Conservation (phyloP, 164 flowering plant species). For the Pachysandra terminalis region DNA sequence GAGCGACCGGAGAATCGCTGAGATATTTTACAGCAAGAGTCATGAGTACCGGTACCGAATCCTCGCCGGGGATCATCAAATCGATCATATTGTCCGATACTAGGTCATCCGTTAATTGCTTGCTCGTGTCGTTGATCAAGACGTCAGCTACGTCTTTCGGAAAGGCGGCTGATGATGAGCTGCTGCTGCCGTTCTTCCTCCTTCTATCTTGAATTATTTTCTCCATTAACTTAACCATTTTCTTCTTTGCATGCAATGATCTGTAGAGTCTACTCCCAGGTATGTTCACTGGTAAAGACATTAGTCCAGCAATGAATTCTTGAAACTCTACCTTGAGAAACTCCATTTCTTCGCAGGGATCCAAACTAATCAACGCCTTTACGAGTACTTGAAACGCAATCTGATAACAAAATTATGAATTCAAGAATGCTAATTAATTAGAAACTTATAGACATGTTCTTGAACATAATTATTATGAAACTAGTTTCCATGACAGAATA, state of each 20-base stretch:
- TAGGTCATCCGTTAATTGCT: constrained; percentile 54
- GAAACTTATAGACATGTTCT: too few species aligned
- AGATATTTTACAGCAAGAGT: constrained; percentile 90
- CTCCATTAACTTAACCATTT: constrained; percentile 65
- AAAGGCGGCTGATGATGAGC: constrained; percentile 6
- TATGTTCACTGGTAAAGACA: constrained; percentile 78
- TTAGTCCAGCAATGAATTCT: constrained; percentile 80
- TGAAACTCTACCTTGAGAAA: constrained; percentile 66
- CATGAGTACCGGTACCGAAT: constrained; percentile 85
- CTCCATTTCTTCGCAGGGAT: constrained; percentile 79
- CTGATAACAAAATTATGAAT: constrained; percentile 37
- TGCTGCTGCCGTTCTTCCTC: constrained; percentile 14
- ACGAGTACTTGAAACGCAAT: constrained; percentile 88
- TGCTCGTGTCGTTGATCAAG: constrained; percentile 51
- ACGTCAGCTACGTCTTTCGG: constrained; percentile 75
- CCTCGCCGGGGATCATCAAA: constrained; percentile 97
- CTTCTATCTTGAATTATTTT: constrained; percentile 54
- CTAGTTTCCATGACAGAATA: constrained; percentile 24
- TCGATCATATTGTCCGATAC: constrained; percentile 88
- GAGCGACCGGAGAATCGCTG: constrained; percentile 73
- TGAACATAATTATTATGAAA: not conserved
- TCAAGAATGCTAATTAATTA: constrained; percentile 1
- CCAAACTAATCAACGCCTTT: constrained; percentile 80
- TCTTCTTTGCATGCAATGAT: constrained; percentile 92
- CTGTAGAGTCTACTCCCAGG: constrained; percentile 76